Base-by-base conservation (phyloP, 345 rosid species). In the Rhodamnia rubescens region DNA sequence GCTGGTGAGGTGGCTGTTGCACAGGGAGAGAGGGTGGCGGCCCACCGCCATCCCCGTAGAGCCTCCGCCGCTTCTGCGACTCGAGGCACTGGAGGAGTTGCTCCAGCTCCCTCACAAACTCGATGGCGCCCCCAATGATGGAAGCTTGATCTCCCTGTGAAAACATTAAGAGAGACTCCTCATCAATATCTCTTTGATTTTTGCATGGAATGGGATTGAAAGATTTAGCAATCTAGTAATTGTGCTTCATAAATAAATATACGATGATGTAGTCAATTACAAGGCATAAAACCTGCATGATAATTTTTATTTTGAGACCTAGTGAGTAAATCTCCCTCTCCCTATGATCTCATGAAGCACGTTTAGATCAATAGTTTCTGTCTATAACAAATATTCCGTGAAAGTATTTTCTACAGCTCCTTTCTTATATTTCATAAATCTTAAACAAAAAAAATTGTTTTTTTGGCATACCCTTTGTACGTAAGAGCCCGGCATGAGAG, bases 401-500 rank as follows among this genome's bases (percentile, higher is more conserved):
- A 29, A 29, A 29, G 1, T 15, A 29, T 15, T 64, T 29, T 69
- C 80, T 69, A 1, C 80, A 36, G 24, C 13, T 36, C 11, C 47
- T 18, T 69, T 69, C 47, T 18, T 18, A 36, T 69, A 8, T 50
- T 36, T 55, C 52, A 18, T 24, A 0, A 0, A 22, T 0, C 1
- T 49, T 11, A 64, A 51, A 32, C 32, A 36, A 51, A 21, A 50
- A 0, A 50, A 50, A 50, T 50, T 54, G 22, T 27, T 57, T 44
- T n/a, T 10, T 47, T 3, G 47, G 58, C 75, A 56, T 92, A 96
- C 99, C 95, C 98, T 89, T 91, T 97, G 98, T 10, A 94, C 98
- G 88, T 96, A 97, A 20, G 99, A 97, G 52, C 98, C 93, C 4
- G 98, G 99, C 99, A 96, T 97, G 89, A 97, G 96, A 88, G 99